These are phyloP conservation scores for Epichloe uncinata DNA, from an alignment of 2,329 filamentous ascomycete genomes.

Conservation along the genomic window DNA sequence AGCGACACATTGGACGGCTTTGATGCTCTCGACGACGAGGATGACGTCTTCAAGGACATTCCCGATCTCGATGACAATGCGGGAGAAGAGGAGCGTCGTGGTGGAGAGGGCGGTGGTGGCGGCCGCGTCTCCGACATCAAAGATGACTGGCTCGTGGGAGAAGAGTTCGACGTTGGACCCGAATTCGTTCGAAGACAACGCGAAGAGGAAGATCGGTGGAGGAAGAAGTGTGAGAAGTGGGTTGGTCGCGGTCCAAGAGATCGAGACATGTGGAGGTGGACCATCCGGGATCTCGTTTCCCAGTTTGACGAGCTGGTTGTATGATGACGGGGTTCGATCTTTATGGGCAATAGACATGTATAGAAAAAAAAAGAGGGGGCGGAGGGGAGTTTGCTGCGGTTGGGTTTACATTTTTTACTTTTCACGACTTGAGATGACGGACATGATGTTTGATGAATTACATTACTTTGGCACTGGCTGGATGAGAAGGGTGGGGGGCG, in stretches of 20 bases:
- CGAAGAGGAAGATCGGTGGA: conserved; percentile 87
- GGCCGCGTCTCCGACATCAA: conserved; percentile 45
- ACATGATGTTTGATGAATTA: conserved; percentile 6
- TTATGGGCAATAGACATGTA: conserved; percentile 1
- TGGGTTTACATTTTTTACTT: neutral
- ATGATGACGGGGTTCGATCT: neutral
- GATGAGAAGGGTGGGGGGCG: neutral
- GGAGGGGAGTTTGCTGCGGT: neutral
- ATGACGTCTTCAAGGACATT: conserved; percentile 91
- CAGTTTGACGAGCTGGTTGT: conserved; percentile 24
- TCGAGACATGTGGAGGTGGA: conserved; percentile 63
- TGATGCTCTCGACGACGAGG: conserved; percentile 59
- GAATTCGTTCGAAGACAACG: conserved; percentile 82
- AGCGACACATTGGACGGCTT: conserved; percentile 49
- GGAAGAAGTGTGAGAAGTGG: conserved; percentile 79
- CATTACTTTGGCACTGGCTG: neutral
- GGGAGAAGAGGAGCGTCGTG: conserved; percentile 34
- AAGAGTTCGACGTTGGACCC: conserved; percentile 95
- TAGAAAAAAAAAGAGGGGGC: neutral
- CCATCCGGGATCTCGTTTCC: conserved; percentile 47
- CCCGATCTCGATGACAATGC: conserved; percentile 70
- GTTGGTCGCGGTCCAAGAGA: conserved; percentile 45
- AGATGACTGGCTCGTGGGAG: conserved; percentile 76
- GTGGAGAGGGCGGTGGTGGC: conserved; percentile 16
- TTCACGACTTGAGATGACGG: conserved; percentile 6